These are phyloP conservation scores for Arachis stenosperma DNA, from an alignment of 306 rosid species.

Conservation along the genomic window DNA sequence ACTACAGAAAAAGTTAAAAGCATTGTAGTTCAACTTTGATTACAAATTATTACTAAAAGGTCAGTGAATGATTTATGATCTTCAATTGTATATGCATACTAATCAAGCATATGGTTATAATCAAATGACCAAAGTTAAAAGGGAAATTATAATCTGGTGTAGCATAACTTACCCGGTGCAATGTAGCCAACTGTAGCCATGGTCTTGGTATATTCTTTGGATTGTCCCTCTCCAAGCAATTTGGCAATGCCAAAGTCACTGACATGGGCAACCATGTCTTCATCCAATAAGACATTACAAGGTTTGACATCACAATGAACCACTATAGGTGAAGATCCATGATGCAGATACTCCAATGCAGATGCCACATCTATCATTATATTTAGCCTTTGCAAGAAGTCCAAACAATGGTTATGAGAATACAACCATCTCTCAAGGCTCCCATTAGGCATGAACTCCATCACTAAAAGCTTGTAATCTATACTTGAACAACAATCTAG, in stretches of 20 bases:
- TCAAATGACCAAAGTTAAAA: background rate
- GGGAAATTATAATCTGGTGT: background rate
- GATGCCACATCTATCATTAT: conserved; percentile 45
- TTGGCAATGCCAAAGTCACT: conserved; percentile 40
- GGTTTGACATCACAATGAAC: conserved; percentile 40
- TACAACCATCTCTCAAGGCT: conserved; percentile 40
- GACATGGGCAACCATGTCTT: conserved; percentile 31
- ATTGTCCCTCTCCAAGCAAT: conserved; percentile 25
- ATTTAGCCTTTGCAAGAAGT: conserved; percentile 41
- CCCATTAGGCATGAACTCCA: conserved; percentile 42
- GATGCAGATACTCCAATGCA: conserved; percentile 42
- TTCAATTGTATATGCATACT: background rate
- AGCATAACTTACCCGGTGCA: conserved; percentile 30
- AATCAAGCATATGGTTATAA: background rate
- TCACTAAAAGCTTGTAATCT: conserved; percentile 28
- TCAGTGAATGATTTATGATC: background rate
- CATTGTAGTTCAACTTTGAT: background rate
- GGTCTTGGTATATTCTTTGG: conserved; percentile 22
- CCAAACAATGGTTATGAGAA: conserved; percentile 29
- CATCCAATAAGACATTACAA: conserved; percentile 30
- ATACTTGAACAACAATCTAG: conserved; percentile 33
- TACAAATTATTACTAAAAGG: too few relatives aligned
- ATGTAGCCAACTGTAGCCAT: conserved; percentile 34
- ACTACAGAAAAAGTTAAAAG: background rate
- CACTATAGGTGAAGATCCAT: conserved; percentile 22